These are phyloP conservation scores for Coccinonectria pachysandricola DNA, from an alignment of 2,329 filamentous ascomycete genomes.

Conservation along the genomic window DNA sequence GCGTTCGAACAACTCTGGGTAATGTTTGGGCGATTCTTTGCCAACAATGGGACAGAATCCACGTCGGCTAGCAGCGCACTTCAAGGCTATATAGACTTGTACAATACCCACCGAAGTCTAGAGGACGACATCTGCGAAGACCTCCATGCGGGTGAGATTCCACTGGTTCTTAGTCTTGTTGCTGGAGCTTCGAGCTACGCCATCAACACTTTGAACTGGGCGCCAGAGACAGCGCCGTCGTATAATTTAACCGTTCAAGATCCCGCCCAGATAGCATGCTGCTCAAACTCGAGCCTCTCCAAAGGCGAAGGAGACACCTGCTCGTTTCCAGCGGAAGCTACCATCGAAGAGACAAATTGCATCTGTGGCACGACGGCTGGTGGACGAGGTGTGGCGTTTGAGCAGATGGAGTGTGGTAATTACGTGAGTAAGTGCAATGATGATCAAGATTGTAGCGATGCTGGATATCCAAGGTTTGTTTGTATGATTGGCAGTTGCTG, in stretches of 20 bases:
- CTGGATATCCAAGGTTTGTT: constrained; percentile 16
- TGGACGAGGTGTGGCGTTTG: constrained; percentile 20
- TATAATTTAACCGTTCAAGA: constrained; percentile 27
- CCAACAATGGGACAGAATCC: constrained; percentile 9
- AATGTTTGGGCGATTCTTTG: constrained; percentile 22
- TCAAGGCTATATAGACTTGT: constrained; percentile 22
- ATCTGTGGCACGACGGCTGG: constrained; percentile 23
- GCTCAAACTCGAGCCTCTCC: constrained; percentile 18
- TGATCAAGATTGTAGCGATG: constrained; percentile 18
- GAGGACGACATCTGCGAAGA: constrained; percentile 25
- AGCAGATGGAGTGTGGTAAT: constrained; percentile 24
- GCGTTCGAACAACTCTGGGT: constrained; percentile 22
- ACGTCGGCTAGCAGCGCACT: constrained; percentile 16
- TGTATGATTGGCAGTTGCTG: constrained; percentile 28
- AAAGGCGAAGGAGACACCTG: constrained; percentile 12
- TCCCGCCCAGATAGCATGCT: constrained; percentile 23
- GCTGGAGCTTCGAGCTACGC: constrained; percentile 19
- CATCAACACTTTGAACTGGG: constrained; percentile 21
- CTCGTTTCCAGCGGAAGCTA: constrained; percentile 22
- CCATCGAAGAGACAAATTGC: constrained; percentile 21
- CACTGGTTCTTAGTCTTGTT: constrained; percentile 23
- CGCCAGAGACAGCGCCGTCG: constrained; percentile 13
- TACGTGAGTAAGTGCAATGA: constrained; percentile 17
- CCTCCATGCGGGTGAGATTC: constrained; percentile 21
- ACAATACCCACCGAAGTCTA: constrained; percentile 20